Percentiles rank a stretch among this genome's conserved stretches.
Evolutionary conservation across 2,329 filamentous ascomycete genomes (phyloP).

Genomic region (Leptodontidium sp.): DNA sequence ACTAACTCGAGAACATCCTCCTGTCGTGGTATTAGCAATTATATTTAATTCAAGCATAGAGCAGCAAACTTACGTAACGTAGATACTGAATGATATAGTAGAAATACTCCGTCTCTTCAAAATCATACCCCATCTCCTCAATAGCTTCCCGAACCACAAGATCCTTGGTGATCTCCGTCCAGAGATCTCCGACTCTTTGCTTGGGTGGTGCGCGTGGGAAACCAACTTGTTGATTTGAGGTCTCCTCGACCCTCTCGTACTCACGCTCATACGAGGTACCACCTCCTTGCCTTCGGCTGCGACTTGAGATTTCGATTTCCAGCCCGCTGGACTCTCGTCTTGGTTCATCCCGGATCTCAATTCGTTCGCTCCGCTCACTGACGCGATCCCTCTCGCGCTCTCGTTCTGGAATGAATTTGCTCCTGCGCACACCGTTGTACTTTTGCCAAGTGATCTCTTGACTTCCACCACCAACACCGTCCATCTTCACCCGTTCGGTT

Average conservation of each 20-base stretch:
- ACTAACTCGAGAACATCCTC: slow-evolving; percentile 88
- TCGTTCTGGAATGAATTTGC: slow-evolving; percentile 76
- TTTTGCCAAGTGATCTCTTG: slow-evolving; percentile 82
- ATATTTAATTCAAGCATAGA: slow-evolving; percentile 9
- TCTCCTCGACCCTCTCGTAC: slow-evolving; percentile 60
- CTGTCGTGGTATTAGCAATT: slow-evolving; percentile 57
- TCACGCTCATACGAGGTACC: slow-evolving; percentile 43
- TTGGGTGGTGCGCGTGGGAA: slow-evolving; percentile 40
- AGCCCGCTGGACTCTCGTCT: slow-evolving; percentile 37
- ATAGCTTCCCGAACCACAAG: slow-evolving; percentile 88
- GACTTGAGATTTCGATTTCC: slow-evolving; percentile 44
- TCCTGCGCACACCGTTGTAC: slow-evolving; percentile 79
- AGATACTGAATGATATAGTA: slow-evolving; percentile 96
- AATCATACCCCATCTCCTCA: slow-evolving; percentile 83
- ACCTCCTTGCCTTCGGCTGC: slow-evolving; percentile 28
- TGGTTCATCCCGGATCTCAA: slow-evolving; percentile 36
- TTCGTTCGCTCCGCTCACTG: slow-evolving; percentile 33
- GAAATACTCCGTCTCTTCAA: slow-evolving; percentile 87
- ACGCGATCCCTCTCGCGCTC: slow-evolving; percentile 48
- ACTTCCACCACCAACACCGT: slow-evolving; percentile 76
- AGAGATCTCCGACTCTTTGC: slow-evolving; percentile 68
- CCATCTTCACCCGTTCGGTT: slow-evolving; percentile 83
- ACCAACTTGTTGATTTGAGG: slow-evolving; percentile 56
- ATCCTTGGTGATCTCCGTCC: slow-evolving; percentile 98
- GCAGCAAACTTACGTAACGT: slow-evolving; percentile 72